A percentile compares a stretch with the other conserved stretches of the same genome.
Conservation (phyloP, 2,329 filamentous ascomycete species). For the Xylaria sp. region DNA sequence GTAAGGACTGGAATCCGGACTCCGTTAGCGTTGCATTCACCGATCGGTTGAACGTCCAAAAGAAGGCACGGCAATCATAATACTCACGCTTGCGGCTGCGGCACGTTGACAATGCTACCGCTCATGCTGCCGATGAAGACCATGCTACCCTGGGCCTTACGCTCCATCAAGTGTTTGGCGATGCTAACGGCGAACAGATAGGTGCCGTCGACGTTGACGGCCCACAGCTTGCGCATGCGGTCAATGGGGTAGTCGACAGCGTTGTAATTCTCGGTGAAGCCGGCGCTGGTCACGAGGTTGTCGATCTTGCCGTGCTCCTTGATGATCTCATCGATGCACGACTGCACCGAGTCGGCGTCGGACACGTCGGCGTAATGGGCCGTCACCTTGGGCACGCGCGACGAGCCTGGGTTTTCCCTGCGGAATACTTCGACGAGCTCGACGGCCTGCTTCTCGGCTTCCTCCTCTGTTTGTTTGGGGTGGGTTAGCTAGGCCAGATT, state of each 20-base stretch:
- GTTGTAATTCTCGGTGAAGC: conserved; percentile 95
- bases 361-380: conserved; percentile 92
- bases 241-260: conserved; percentile 91
- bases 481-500: conserved; percentile 34
- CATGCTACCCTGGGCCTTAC: conserved; percentile 82
- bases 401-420: conserved; percentile 79
- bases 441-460: conserved; percentile 80
- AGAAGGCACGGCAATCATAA: background rate
- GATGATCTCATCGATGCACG: conserved; percentile 76
- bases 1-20: conserved; percentile 69
- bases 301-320: conserved; percentile 83
- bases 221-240: conserved; percentile 92
- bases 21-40: conserved; percentile 31
- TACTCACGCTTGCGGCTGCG: conserved; percentile 82
- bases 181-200: conserved; percentile 88
- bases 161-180: conserved; percentile 87
- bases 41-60: background rate
- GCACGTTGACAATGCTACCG: conserved; percentile 91
- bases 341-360: conserved; percentile 79
- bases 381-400: conserved; percentile 81
- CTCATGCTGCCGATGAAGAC: conserved; percentile 98
- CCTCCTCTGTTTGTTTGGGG: conserved; percentile 69
- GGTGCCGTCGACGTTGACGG: conserved; percentile 91
- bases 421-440: conserved; percentile 79
- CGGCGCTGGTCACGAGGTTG: conserved; percentile 93